Base-by-base conservation (phyloP, 768 basidiomycete species). In the Crassisporium funariophilum region DNA sequence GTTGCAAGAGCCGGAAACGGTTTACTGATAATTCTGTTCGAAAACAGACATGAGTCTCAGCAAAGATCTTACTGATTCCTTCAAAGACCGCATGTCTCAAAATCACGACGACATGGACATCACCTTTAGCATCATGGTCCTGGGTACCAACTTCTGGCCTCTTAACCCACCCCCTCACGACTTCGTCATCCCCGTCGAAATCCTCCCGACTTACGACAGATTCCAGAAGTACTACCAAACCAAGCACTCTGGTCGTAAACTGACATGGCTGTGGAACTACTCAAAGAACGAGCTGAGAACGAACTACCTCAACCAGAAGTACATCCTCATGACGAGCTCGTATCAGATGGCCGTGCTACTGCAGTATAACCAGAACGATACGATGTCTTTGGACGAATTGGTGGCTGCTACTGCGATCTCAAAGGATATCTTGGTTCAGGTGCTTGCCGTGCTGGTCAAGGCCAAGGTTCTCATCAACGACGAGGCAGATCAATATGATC, bases 251-350 rank as follows among this genome's bases (percentile, higher is more conserved):
- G 95, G 95, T 8, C 88, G 97, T 47, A 97, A 97, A 59, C 79
- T 98, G 22, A 95, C 92, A 0, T 99, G 97, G 95, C 71, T 98
- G 6, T 99, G 97, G 97, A 95, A 98, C 63, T 91, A 95, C 65
- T 94, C 89, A 37, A 95, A 97, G 77, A 95, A 95, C 70, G 97
- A 98, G 63, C 79, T 99, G 34, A 84, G 92, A 49, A 95, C 95
- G 50, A 95, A 90, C 65, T 94, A 97, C 69, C 76, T 91, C 44
- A 88, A 86, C 62, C 91, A 93, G 67, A 98, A 95, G 73, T 98
- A 98, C 73, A 94, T 97, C 56, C 71, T 98, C 62, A 92, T 95
- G 86, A 94, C 92, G 47, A 95, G 91, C 61, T 84, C 93, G 27
- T 98, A 92, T 68, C 97, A 99, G 72, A 94, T 93, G 84, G 90